Conservation (phyloP, 1,284 basidiomycete genomes). For the Wolfiporia cocos region DNA sequence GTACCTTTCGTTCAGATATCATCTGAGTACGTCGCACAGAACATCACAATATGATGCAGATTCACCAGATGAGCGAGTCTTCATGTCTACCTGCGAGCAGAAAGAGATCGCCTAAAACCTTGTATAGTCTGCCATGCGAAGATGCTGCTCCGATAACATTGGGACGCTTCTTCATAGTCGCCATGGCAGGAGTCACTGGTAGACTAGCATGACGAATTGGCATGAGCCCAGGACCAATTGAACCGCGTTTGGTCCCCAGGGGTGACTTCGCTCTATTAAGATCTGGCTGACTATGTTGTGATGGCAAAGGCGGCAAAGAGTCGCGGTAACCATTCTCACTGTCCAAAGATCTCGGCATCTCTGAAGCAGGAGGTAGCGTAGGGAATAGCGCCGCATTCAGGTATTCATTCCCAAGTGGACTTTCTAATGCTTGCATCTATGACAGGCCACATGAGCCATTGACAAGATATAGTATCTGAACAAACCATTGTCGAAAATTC, state of each 20-base stretch:
- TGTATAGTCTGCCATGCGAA: slow-evolving; percentile 75
- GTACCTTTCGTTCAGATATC: slow-evolving; percentile 61
- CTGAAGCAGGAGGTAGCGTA: slow-evolving; percentile 47
- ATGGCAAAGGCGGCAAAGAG: slow-evolving; percentile 37
- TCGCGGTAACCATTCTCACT: slow-evolving; percentile 32
- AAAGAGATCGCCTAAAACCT: slow-evolving; percentile 86
- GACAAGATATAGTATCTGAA: slow-evolving; percentile 10
- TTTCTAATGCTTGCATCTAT: slow-evolving; percentile 62
- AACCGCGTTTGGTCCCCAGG: slow-evolving; percentile 47
- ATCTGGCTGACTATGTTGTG: slow-evolving; percentile 56
- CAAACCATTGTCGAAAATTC: slow-evolving; percentile 77
- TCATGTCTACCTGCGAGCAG: slow-evolving; percentile 75
- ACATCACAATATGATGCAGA: slow-evolving; percentile 1
- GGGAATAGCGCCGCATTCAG: slow-evolving; percentile 63
- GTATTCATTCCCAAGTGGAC: slow-evolving; percentile 69
- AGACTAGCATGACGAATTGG: slow-evolving; percentile 43
- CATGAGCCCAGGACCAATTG: slow-evolving; percentile 34
- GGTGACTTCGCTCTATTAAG: slow-evolving; percentile 31
- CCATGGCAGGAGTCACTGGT: slow-evolving; percentile 28
- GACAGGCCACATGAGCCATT: slow-evolving; percentile 14
- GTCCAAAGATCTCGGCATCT: slow-evolving; percentile 52
- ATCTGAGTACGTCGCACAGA: slow-evolving; percentile 2
- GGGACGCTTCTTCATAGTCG: slow-evolving; percentile 49
- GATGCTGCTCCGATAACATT: slow-evolving; percentile 62
- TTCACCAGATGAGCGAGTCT: slow-evolving; percentile 77